phyloP scores from a whole-genome alignment of 2,329 filamentous ascomycete species.

The Sporothrix phasma region DNA sequence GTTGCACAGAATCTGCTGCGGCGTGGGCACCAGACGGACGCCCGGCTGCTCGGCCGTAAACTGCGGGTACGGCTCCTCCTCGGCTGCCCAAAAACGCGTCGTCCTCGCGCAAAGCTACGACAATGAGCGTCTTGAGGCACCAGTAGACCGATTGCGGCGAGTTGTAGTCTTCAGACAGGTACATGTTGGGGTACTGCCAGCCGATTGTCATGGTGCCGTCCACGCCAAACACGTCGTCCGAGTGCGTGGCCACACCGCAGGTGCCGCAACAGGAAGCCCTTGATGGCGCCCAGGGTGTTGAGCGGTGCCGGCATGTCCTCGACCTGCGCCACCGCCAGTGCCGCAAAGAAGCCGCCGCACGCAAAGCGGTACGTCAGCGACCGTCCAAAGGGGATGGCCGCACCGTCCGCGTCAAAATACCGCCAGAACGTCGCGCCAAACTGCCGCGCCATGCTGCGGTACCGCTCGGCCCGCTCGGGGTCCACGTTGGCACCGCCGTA shows the following conservation, averaged over 20 bases:
- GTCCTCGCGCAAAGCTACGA: constrained; percentile 27
- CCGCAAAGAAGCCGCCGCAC: constrained; percentile 34
- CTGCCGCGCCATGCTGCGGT: constrained; percentile 25
- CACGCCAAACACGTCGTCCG: constrained; percentile 30
- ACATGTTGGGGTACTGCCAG: constrained; percentile 36
- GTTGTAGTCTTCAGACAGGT: constrained; percentile 46
- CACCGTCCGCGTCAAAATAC: constrained; percentile 33
- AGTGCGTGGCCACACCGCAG: constrained; percentile 31
- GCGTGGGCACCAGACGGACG: constrained; percentile 35
- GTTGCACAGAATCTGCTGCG: constrained; percentile 34
- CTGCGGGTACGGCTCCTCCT: constrained; percentile 28
- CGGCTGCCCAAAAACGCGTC: constrained; percentile 37
- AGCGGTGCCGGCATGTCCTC: constrained; percentile 27
- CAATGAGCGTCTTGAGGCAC: constrained; percentile 41
- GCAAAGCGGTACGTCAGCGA: constrained; percentile 38
- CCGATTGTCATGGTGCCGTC: constrained; percentile 37
- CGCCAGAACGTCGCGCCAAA: constrained; percentile 32
- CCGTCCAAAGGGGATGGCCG: constrained; percentile 36
- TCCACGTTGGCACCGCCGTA: constrained; percentile 30
- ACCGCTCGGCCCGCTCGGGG: constrained; percentile 25
- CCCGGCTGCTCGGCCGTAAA: not conserved
- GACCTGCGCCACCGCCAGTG: constrained; percentile 29
- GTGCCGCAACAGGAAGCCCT: constrained; percentile 35
- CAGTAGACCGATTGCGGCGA: constrained; percentile 47
- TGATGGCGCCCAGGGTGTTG: constrained; percentile 28